Evolutionary conservation across 768 basidiomycete genomes (phyloP).

Genomic region (Pilatotrama ljubarskyi): DNA sequence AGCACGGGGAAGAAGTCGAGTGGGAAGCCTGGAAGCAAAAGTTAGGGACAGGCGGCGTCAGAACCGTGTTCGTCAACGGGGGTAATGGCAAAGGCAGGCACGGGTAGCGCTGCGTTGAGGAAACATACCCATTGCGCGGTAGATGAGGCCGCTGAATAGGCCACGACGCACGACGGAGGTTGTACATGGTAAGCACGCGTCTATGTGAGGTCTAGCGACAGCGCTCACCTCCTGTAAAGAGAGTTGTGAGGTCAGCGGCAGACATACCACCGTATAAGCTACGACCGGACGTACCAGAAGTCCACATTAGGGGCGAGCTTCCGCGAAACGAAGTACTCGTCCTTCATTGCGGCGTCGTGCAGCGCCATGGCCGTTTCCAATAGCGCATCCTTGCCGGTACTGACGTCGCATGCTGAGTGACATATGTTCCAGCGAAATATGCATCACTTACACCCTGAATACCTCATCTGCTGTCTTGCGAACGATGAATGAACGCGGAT

Average conservation of each 20-base stretch:
- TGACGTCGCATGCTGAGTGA: conserved; percentile 28
- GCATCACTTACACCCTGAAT: conserved; percentile 70
- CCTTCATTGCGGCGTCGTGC: conserved; percentile 86
- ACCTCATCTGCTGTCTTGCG: conserved; percentile 89
- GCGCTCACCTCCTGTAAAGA: conserved; percentile 54
- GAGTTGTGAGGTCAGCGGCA: conserved; percentile 4
- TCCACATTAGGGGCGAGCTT: conserved; percentile 89
- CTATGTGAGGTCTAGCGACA: neutral
- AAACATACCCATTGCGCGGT: conserved; percentile 82
- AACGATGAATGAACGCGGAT: conserved; percentile 89
- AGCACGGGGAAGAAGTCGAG: conserved; percentile 93
- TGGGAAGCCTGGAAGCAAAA: conserved; percentile 66
- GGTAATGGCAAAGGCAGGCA: neutral
- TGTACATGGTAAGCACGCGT: conserved; percentile 1
- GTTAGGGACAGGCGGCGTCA: neutral
- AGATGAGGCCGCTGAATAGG: conserved; percentile 75
- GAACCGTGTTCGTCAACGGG: neutral
- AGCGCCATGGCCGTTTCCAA: conserved; percentile 88
- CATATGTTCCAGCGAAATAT: neutral
- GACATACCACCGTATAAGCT: neutral
- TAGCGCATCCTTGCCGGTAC: conserved; percentile 83
- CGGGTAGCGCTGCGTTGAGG: neutral
- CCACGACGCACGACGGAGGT: conserved; percentile 10
- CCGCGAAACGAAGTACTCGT: conserved; percentile 84
- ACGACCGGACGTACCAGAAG: conserved; percentile 66